Evolutionary conservation across 108 stramenopile species (phyloP), one percentile per base, ranked within the genome.

Genomic region (Mediolabrus comicus): DNA sequence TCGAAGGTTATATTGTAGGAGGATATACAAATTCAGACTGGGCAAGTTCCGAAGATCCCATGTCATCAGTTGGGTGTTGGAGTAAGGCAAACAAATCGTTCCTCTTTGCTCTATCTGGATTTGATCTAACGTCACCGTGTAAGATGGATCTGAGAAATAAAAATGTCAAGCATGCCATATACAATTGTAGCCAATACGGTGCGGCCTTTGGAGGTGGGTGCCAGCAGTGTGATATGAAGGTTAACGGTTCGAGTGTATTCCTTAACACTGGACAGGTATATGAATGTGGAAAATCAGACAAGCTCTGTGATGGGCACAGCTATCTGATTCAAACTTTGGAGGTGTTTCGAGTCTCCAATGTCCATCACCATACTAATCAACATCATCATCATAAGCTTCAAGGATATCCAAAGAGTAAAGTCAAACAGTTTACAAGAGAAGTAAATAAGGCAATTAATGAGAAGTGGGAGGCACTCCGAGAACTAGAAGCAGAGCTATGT

Each of bases 51-150:
- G 46, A 49, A n/a, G 46, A 19, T 49, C 7, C 19, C 46, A 49
- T 7, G 46, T 49, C 46, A 4, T 2, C 9, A 9, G 46, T 10
- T 16, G 55, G 59, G 3, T 22, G 2, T 13, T 53, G 51, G 25
- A 3, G 2, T 7, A 41, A 29, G 19, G 59, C 69, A 22, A 53
- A 71, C 60, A 71, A 71, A 46, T 59, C 69, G 4, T 71, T 71
- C 16, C 43, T 71, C 24, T 71, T 71, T 17, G 69, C 32, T 0
- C 16, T 71, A 16, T 54, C 66, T 6, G 69, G 59, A 60, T 52
- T 30, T 9, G 59, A 14, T 7, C 53, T 53, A 32, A 12, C 22
- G 14, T 53, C 69, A 19, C 69, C 49, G 31, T 67, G 65, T 16
- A 67, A 67, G 53, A 67, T 67, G 66, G 53, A 56, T 30, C 32